These are phyloP conservation scores for Pisolithus thermaeus DNA, from an alignment of 1,284 basidiomycete species.

Conservation along the genomic window DNA sequence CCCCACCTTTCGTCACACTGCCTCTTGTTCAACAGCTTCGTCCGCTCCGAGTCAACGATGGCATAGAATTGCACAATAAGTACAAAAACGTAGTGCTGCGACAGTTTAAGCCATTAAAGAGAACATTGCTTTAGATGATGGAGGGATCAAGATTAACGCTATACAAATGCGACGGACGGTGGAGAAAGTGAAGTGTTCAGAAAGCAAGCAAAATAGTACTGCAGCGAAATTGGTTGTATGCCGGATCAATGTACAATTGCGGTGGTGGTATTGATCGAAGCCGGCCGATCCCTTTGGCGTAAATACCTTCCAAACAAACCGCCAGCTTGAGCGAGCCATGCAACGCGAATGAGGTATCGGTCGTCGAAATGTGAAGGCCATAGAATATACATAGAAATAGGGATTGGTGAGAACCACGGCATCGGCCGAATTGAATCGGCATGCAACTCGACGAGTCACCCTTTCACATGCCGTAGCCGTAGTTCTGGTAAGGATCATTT, in stretches of 20 bases:
- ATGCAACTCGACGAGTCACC: slow-evolving; percentile 6
- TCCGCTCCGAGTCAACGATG: slow-evolving; percentile 24
- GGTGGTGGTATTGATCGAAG: slow-evolving; percentile 42
- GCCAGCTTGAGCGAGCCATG: slow-evolving; percentile 25
- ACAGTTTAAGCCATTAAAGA: slow-evolving; percentile 32
- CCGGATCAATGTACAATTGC: slow-evolving; percentile 67
- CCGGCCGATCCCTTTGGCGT: slow-evolving; percentile 29
- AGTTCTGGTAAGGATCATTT: slow-evolving; percentile 71
- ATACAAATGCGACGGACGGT: slow-evolving; percentile 52
- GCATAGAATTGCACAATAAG: slow-evolving; percentile 34
- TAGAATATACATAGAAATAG: slow-evolving; percentile 37
- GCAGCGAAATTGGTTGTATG: slow-evolving; percentile 38
- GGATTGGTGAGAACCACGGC: slow-evolving; percentile 22
- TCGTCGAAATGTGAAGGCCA: slow-evolving; percentile 20
- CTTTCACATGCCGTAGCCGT: slow-evolving; percentile 71
- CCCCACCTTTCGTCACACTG: neutral
- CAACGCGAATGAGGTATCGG: slow-evolving; percentile 31
- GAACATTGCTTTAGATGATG: slow-evolving; percentile 35
- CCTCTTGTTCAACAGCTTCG: too few relatives aligned
- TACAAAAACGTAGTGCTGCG: slow-evolving; percentile 32
- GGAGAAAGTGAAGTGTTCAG: slow-evolving; percentile 38
- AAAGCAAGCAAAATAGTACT: slow-evolving; percentile 43
- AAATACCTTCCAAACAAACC: slow-evolving; percentile 26
- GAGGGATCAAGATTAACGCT: slow-evolving; percentile 36
- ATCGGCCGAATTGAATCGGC: slow-evolving; percentile 11